Evolutionary conservation across 1,284 basidiomycete genomes (phyloP), one percentile per base, ranked within the genome.

Genomic region (Malassezia sympodialis): DNA sequence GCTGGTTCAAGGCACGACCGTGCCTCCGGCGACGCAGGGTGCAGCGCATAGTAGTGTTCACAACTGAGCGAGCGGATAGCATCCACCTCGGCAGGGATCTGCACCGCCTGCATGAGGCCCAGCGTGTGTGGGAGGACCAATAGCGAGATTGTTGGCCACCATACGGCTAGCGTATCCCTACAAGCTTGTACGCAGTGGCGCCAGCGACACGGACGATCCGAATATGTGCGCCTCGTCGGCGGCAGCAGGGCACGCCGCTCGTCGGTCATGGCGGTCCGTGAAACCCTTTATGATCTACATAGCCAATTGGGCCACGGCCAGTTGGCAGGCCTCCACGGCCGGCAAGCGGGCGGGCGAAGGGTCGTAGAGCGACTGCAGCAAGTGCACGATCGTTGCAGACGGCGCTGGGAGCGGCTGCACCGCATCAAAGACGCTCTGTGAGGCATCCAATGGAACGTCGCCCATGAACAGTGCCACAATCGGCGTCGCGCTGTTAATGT

Each of bases 401-500:
- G 52, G 21, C 8, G 27, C 37, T 0, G 57, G 53, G 10, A 55
- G 35, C 26, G 67, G 61, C 17, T 72, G 45, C 14, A 70, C 63
- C 2, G 63, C 66, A 44, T 73, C 67, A 52, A 73, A 73, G 42
- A 90, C 26, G 85, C 66, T 69, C 8, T 66, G 63, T 10, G 66
- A 46, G 19, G 60, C 62, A 31, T 69, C 66, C 28, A 69, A 40
- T 5, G 24, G 6, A 1, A 23, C 10, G 8, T 53, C 23, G 19
- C 44, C 45, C 35, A 26, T 24, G 23, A 76, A 74, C 21, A 94
- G 83, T 51, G 91, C 88, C 51, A 96, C 85, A 58, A 96, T 90
- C n/a, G 84, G 93, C 55, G 85, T 88, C 61, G 80, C 82, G 42
- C 84, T 83, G 68, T 93, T 93, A 79, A 84, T 87, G 78, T 88